These are phyloP conservation scores for Colletotrichum sp. DNA, from an alignment of 2,329 filamentous ascomycete genomes.

Conservation along the genomic window DNA sequence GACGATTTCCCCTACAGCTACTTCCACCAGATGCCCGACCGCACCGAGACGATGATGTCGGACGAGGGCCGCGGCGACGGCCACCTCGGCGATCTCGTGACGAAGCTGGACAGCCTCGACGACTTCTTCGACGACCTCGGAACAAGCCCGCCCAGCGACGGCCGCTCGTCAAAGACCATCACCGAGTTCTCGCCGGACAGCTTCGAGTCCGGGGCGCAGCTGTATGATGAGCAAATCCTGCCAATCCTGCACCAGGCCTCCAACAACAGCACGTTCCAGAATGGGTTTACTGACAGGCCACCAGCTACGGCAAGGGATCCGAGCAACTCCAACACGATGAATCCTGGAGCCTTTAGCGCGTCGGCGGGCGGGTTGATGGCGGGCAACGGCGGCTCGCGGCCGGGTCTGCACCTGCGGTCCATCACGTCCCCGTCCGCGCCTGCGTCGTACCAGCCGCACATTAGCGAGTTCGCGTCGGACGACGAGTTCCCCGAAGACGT, in stretches of 20 bases:
- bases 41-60: constrained; percentile 91
- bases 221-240: constrained; percentile 92
- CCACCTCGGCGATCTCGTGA: constrained; percentile 83
- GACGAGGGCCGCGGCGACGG: constrained; percentile 77
- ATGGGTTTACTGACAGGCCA: constrained; percentile 80
- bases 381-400: constrained; percentile 46
- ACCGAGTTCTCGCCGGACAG: constrained; percentile 70
- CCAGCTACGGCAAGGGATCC: constrained; percentile 65
- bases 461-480: constrained; percentile 72
- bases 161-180: constrained; percentile 65
- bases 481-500: constrained; percentile 78
- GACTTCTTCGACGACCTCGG: constrained; percentile 80
- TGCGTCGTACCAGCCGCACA: constrained; percentile 57
- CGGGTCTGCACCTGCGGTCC: constrained; percentile 79
- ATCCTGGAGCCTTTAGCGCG: constrained; percentile 61
- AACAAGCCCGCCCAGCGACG: constrained; percentile 63
- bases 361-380: constrained; percentile 33
- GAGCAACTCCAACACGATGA: constrained; percentile 67
- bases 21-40: constrained; percentile 68
- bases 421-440: constrained; percentile 79
- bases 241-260: constrained; percentile 89
- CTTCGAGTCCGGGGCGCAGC: constrained; percentile 76
- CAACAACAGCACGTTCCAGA: constrained; percentile 82
- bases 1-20: constrained; percentile 88
- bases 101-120: constrained; percentile 78